Evolutionary conservation across 371 early-diverging fungal species (phyloP).

Genomic region (Mucor ambiguus): DNA sequence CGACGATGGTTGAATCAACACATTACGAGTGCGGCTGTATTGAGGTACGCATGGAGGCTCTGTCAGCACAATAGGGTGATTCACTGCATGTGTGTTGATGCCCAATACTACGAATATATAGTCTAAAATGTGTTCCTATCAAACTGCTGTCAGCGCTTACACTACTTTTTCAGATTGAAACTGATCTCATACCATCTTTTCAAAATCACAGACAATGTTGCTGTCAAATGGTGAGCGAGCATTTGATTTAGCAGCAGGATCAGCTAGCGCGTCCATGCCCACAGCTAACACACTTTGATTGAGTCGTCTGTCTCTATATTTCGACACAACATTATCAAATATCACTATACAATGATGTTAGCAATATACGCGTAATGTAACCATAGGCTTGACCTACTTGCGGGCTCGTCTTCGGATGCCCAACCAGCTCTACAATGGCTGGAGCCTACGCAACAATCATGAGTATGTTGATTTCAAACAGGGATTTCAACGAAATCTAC

Average conservation of each 20-base stretch:
- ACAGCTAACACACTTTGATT: slow-evolving; percentile 64
- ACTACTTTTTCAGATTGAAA: background rate
- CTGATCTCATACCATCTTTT: slow-evolving; percentile 59
- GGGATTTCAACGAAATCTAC: background rate
- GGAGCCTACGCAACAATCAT: slow-evolving; percentile 57
- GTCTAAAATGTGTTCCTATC: slow-evolving; percentile 79
- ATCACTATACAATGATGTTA: slow-evolving; percentile 50
- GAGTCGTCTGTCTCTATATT: slow-evolving; percentile 76
- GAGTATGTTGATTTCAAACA: background rate
- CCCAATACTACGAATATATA: slow-evolving; percentile 85
- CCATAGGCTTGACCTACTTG: slow-evolving; percentile 46
- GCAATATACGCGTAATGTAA: background rate
- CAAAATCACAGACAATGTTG: slow-evolving; percentile 69
- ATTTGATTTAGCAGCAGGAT: slow-evolving; percentile 68
- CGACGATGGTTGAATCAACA: background rate
- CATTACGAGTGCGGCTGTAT: slow-evolving; percentile 71
- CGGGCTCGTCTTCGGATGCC: slow-evolving; percentile 66
- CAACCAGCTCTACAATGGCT: slow-evolving; percentile 83
- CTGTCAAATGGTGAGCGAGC: slow-evolving; percentile 79
- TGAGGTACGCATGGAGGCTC: slow-evolving; percentile 81
- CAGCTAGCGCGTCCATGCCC: slow-evolving; percentile 77
- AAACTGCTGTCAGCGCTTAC: background rate
- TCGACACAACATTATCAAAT: slow-evolving; percentile 83
- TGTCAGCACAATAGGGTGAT: slow-evolving; percentile 86
- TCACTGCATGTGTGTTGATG: slow-evolving; percentile 62